Base-by-base conservation (phyloP, 2,329 filamentous ascomycete genomes). In the Teratosphaeria nubilosa region DNA sequence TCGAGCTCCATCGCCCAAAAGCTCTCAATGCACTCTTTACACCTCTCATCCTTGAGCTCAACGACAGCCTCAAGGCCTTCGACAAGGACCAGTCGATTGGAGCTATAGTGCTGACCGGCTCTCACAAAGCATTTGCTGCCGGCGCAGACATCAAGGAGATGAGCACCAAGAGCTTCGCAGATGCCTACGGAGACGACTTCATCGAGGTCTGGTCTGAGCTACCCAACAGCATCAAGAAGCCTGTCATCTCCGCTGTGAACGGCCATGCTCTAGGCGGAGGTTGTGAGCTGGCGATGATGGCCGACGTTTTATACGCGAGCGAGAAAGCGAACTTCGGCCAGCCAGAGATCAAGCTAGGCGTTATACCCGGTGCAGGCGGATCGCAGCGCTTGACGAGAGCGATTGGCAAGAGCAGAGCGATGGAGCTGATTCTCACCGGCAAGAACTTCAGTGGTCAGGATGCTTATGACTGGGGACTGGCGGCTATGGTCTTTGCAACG, bases 91-190 rank as follows among this genome's bases (percentile, higher is more conserved):
- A 86, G 58, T 79, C 81, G 32, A 86, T 91, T 63, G 83, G 84
- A 10, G 87, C 86, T 66, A 90, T 95, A 66, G 75, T 99, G 59
- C 80, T 99, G 59, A 96, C 94, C 0, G 94, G 94, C 57, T 95
- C 87, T 52, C 80, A 90, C 64, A 90, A 87, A 74, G 91, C 92
- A 50, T 99, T 96, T 71, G 92, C 92, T 72, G 92, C 94, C 51
- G 94, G 94, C 55, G 94, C 94, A 61, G 94, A 99, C 75, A 99
- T 99, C 79, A 97, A 97, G 76, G 94, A 99, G 76, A 99, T 99
- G 94, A 88, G 90, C 31, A 86, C 90, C 60, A 84, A 96, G 45
- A 91, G 86, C 57, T 99, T 99, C 76, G 83, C 88, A 62, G 79
- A 86, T 64, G 92, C 94, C 45, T 97, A 96, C 78, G 88, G 84